Evolutionary conservation across 805 yeast genomes (phyloP), one percentile per base, ranked within the genome.

Genomic region (Ascoidea tarda): DNA sequence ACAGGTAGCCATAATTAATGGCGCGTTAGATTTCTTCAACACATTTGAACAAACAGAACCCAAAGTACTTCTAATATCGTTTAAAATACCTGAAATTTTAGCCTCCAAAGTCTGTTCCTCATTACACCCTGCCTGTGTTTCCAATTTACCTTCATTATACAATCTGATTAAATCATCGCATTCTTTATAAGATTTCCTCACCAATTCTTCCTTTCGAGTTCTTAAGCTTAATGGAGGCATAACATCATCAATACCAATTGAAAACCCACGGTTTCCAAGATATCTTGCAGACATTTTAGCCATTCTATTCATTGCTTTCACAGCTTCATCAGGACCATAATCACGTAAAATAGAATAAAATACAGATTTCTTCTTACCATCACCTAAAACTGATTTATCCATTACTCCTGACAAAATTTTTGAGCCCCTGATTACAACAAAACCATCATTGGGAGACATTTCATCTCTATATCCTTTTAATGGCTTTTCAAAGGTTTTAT

Each of bases 81-180:
- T 93, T 56, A 93, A 73, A 49, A 93, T 69, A 59, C 99, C 98
- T 70, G 96, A 95, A 68, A 93, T 93, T 62, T 91, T 90, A 51
- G 98, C 96, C 69, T 93, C 99, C 61, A 95, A 74, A 1, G 99
- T 93, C 66, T 95, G 96, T 62, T 93, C 99, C 68, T 91, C 98
- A 64, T 93, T 85, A 76, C 99, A 93, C 67, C 99, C 99, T 0
- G 99, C 98, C 66, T 93, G 98, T 1, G 98, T 89, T 66, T 93
- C 99, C 59, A 93, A 76, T 64, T 87, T 87, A 5, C 99, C 99
- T 49, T 80, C 72, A 57, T 84, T 81, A 65, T 78, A 88, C 55
- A 77, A 73, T 52, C 77, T 78, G 72, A 95, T 95, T 57, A 93
- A 76, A 60, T 86, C 93, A 64, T 91, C 96, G 77, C 97, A 89